Base-by-base conservation (phyloP, 208 protist species). In the Leishmania lainsoni region DNA sequence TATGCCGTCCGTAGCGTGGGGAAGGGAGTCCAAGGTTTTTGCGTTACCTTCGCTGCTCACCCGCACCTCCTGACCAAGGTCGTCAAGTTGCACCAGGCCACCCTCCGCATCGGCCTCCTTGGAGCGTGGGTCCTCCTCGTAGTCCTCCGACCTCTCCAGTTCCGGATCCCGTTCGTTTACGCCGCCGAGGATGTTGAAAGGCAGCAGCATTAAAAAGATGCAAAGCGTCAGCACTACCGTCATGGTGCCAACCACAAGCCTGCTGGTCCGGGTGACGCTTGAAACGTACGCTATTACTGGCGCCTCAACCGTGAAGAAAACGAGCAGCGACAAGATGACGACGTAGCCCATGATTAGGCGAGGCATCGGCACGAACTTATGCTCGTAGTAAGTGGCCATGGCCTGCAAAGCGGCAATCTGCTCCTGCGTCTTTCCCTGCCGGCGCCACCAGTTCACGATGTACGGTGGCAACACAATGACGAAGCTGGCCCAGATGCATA, bases 401-500 rank as follows among this genome's bases (percentile, higher is more conserved):
- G 87, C 8, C 76, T 84, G 39, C 48, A 94, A 79, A 29, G 75
- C 82, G 32, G 51, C 54, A 42, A 92, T 76, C 74, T 94, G 66
- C 80, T 84, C 86, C 70, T 58, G 48, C 52, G 89, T 87, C 79
- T 90, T 89, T 45, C 80, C 79, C n/a, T 89, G 91, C 4, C 80
- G 76, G 8, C 91, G 84, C 89, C 89, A 94, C 72, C 87, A 87
- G 81, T 94, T 94, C 73, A 88, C 70, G 54, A 90, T 78, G 83
- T 94, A 94, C 26, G 91, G 91, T 49, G 91, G 91, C 76, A 94
- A 83, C 29, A 89, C 87, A 9, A 94, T 71, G 0, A 84, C 71
- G 29, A 92, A 88, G 71, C 83, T 82, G 59, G 86, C 85, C 79
- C 81, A 86, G 73, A 85, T 77, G 52, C 81, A 85, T 17, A 94